Evolutionary conservation across 352 stramenopile species (phyloP).

Genomic region (Pythium sp.): DNA sequence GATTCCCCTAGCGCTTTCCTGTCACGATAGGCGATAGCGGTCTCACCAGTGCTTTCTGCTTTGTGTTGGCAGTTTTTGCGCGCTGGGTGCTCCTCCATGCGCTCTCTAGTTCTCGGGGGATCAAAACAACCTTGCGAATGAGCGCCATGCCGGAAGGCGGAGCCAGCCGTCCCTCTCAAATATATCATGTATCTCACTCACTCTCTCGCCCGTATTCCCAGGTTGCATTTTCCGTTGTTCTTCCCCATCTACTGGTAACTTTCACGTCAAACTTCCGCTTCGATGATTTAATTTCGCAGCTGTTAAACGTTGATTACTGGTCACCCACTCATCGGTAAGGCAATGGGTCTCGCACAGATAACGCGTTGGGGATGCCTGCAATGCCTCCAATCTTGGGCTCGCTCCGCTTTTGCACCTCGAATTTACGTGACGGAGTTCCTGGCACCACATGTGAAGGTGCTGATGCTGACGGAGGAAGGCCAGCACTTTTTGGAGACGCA

Average conservation of each 20-base stretch:
- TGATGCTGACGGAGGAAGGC: slow-evolving; percentile 1
- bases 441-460: neutral
- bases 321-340: slow-evolving; percentile 43
- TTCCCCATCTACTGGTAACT: neutral
- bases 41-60: slow-evolving; percentile 21
- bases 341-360: slow-evolving; percentile 45
- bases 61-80: slow-evolving; percentile 11
- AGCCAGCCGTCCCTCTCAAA: slow-evolving; percentile 11
- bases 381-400: slow-evolving; percentile 30
- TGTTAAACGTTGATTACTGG: too few relatives aligned
- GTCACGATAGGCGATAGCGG: slow-evolving; percentile 14
- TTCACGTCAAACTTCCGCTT: slow-evolving; percentile 1
- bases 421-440: slow-evolving; percentile 30
- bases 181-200: slow-evolving; percentile 9
- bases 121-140: slow-evolving; percentile 2
- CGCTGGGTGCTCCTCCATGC: slow-evolving; percentile 9
- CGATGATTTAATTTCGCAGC: neutral
- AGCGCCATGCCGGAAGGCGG: slow-evolving; percentile 11
- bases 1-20: slow-evolving; percentile 20
- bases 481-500: slow-evolving; percentile 18
- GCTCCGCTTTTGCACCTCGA: slow-evolving; percentile 47
- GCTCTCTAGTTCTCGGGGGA: slow-evolving; percentile 9
- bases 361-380: slow-evolving; percentile 35
- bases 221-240: neutral
- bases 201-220: neutral